Base-by-base conservation (phyloP, 2,329 filamentous ascomycete genomes). In the Plectosphaerella sp. region DNA sequence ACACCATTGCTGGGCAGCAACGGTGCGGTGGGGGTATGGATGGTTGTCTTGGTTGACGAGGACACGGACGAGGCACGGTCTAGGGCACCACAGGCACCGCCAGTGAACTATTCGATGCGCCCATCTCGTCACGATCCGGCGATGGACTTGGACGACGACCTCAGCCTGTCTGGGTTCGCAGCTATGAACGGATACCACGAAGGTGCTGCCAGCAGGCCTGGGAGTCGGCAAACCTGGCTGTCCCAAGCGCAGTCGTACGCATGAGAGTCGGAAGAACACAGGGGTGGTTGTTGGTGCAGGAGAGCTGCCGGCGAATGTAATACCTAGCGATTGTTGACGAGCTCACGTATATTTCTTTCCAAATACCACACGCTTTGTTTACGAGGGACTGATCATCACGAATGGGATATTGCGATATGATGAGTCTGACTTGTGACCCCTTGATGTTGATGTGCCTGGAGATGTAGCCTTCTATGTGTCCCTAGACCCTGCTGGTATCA, bases 1-100 rank as follows among this genome's bases (percentile, higher is more conserved):
- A 91, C 88, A 20, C 88, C 88, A 3, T 70, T 91, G 4, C 68
- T 88, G 4, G 87, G 86, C 3, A 76, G 77, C 42, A 84, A 84
- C 56, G 84, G 85, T 2, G 73, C 79, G 4, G 82, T 91, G 0
- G 88, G 88, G 15, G 87, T 90, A 0, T 91, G 88, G 88, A 88
- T 91, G 84, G 76, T 91, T 6, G 78, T 91, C 1, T 75, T 91
- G 14, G 82, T 89, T 4, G 86, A 90, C 56, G 84, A 84, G 50
- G 83, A 88, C 45, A 61, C 64, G 9, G 53, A 64, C 9, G 52
- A 50, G 9, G 22, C 33, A 6, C 51, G 56, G 10, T 35, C 47
- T 6, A 48, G 50, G 18, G 20, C 51, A 7, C 55, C 56, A 8
- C 59, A 57, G n/a, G 63, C 62, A 4, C 63, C 62, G 11, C 60